Base-by-base conservation (phyloP, 192 early-diverging fungal genomes). In the Coemansia sp. region DNA sequence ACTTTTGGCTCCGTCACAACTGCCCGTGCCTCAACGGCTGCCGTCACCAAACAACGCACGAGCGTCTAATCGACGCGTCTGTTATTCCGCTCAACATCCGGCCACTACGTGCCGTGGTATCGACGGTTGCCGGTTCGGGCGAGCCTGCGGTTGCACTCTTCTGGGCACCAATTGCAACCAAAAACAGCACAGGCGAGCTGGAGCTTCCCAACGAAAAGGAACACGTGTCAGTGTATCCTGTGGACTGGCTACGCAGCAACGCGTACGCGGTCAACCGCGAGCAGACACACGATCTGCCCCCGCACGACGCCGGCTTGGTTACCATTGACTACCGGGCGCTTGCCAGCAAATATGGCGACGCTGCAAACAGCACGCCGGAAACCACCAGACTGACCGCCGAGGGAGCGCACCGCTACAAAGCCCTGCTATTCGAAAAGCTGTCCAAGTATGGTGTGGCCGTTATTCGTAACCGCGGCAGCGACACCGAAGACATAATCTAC, bases 1-100 rank as follows among this genome's bases (percentile, higher is more conserved):
- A 77, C 65, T 81, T 77, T 46, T 81, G 79, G 79, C 64, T 81
- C 14, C 79, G 79, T 1, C 79, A 81, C 57, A 81, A 81, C 69
- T 81, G 79, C 63, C 79, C 47, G 4, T 81, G 79, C 51, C 65
- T 81, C 8, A 58, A 54, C 43, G 79, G 79, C 40, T 81, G 79
- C 38, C 74, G 79, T 10, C 79, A 81, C 38, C 10, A 45, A 18
- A 40, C 33, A 2, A 76, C 79, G 6, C 68, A 65, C 53, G 79
- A 81, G 58, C 79, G 79, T 51, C 22, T 65, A 22, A 81, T 81
- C 23, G 79, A 81, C 23, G 69, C 79, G 0, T 42, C 70, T 1
- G 65, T 69, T 6, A 54, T 81, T 21, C 73, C 79, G 9, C 59
- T 81, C 6, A 61, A 81, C 10, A 71, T 81, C 25, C 71, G 64